These are phyloP conservation scores for Tephrocybe sp. DNA, from an alignment of 768 basidiomycete genomes.

Conservation along the genomic window DNA sequence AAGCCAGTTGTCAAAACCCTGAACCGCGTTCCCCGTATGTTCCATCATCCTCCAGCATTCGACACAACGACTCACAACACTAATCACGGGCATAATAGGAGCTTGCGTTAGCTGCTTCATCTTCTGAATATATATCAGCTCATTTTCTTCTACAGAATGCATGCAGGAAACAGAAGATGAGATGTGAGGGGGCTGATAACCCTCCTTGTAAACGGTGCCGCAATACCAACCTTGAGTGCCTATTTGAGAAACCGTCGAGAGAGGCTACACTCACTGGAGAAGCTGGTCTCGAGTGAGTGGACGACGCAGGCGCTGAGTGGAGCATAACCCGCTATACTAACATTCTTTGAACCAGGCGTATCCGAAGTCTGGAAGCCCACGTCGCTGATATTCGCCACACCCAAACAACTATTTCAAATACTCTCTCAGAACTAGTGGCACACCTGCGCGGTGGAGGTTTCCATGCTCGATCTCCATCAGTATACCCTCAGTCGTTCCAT, in stretches of 20 bases:
- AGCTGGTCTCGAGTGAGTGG: conserved; percentile 82
- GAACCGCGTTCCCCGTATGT: conserved; percentile 86
- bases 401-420: conserved; percentile 75
- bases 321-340: conserved; percentile 16
- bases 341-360: conserved; percentile 58
- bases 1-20: conserved; percentile 78
- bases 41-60: conserved; percentile 17
- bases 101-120: conserved; percentile 61
- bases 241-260: conserved; percentile 91
- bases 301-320: background rate
- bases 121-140: conserved; percentile 8
- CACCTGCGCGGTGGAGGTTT: conserved; percentile 65
- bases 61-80: conserved; percentile 14
- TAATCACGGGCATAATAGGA: conserved; percentile 43
- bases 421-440: conserved; percentile 75
- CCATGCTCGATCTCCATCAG: conserved; percentile 62
- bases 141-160: conserved; percentile 64
- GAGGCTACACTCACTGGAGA: conserved; percentile 88
- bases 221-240: conserved; percentile 85
- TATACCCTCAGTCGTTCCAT: conserved; percentile 52
- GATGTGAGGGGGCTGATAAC: conserved; percentile 94
- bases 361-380: conserved; percentile 84
- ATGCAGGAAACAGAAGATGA: conserved; percentile 96
- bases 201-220: conserved; percentile 95
- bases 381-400: conserved; percentile 80